Conservation (phyloP, 2,329 filamentous ascomycete species). For the Fusarium sulawesiense region DNA sequence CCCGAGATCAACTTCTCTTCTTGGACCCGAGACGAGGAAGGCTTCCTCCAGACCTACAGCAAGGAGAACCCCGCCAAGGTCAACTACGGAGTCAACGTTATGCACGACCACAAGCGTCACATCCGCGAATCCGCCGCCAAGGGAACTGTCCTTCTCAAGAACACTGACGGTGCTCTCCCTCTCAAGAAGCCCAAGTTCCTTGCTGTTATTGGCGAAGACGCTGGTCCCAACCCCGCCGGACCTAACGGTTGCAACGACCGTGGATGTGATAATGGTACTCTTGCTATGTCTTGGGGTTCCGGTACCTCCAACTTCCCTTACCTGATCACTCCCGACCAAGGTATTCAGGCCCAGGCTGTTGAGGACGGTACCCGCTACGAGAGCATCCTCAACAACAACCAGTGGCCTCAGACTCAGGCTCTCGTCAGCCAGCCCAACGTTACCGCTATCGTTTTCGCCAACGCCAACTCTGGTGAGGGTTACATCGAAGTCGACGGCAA, state of each 20-base stretch:
- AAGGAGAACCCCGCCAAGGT: conserved; percentile 73
- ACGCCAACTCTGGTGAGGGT: conserved; percentile 86
- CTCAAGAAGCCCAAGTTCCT: conserved; percentile 82
- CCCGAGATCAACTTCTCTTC: conserved; percentile 83
- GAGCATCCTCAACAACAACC: conserved; percentile 74
- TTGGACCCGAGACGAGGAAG: conserved; percentile 83
- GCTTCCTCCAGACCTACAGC: conserved; percentile 73
- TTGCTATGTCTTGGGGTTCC: conserved; percentile 84
- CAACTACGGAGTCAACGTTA: conserved; percentile 88
- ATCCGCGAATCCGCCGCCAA: conserved; percentile 83
- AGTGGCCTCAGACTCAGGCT: conserved; percentile 69
- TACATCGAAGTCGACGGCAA: conserved; percentile 87
- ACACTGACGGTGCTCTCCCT: conserved; percentile 75
- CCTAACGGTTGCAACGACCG: conserved; percentile 83
- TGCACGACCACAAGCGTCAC: conserved; percentile 74
- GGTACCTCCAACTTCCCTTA: conserved; percentile 81
- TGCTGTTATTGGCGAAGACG: conserved; percentile 84
- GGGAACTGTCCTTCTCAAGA: conserved; percentile 91
- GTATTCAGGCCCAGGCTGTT: conserved; percentile 72
- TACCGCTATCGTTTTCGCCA: conserved; percentile 88
- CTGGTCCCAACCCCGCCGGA: conserved; percentile 77
- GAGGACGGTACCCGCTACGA: conserved; percentile 70
- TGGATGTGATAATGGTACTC: conserved; percentile 67
- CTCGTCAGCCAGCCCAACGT: conserved; percentile 72
- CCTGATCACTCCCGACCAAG: conserved; percentile 77